Base-by-base conservation (phyloP, 805 yeast species). In the Cyberlindnera maritima region DNA sequence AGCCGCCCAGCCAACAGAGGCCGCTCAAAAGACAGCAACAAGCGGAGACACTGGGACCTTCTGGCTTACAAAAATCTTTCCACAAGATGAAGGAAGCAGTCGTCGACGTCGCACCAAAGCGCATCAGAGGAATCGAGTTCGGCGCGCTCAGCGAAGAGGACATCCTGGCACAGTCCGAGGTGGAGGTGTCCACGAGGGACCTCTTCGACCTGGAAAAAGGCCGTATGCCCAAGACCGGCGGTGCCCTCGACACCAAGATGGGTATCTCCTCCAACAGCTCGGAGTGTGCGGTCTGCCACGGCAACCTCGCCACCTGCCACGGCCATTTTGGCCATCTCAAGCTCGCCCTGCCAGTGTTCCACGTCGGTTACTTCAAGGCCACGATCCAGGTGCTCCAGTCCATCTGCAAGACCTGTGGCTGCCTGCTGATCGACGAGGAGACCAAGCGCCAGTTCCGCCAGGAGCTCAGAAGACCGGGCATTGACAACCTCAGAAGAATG, bases 261-360 rank as follows among this genome's bases (percentile, higher is more conserved):
- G 99, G 99, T 63, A 88, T 88, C 3, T 88, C 96, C 6, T 81
- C 94, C 44, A 90, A 88, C 56, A 68, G 84, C n/a, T 72, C 81
- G 14, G 95, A 86, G 63, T 94, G 99, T 72, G 65, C 79, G 13
- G 95, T 98, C 0, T 94, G 99, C 69, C 88, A 81, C 58, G 98
- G 98, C 3, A 81, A 82, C 56, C 70, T 94, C 54, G 96, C 96
- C 0, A 79, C 96, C 2, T 94, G 99, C 66, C 97, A 92, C 69
- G 99, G 99, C 48, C 99, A 94, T 70, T 94, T 94, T 65, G 99
- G 99, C 36, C 97, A 95, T 61, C 80, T 94, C 53, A 80, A 88
- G 59, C 75, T 94, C 43, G 96, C 98, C 0, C 72, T 94, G 38
- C 99, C 99, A 1, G 98, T 91, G 13, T 94, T 92, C 70, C 99